A percentile compares a stretch with the other conserved stretches of the same genome.
These are phyloP conservation scores for Termitomyces sp. DNA, from an alignment of 768 basidiomycete genomes.

Conservation along the genomic window DNA sequence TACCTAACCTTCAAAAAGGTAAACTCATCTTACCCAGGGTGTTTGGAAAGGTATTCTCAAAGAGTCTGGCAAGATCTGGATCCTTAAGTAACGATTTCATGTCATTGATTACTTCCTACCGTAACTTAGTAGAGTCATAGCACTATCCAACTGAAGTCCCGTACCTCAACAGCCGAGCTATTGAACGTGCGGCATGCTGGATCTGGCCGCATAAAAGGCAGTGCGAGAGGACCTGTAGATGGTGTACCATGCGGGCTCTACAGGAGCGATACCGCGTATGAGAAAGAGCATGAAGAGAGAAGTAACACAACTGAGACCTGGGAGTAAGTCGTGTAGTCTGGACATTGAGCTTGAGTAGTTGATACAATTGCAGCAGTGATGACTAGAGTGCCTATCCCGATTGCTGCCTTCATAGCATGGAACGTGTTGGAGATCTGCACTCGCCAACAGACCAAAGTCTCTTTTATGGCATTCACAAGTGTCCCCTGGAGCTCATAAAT, in stretches of 20 bases:
- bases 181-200: constrained; percentile 72
- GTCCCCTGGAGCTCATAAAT: constrained; percentile 9
- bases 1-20: not conserved
- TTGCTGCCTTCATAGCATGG: constrained; percentile 16
- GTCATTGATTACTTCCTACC: constrained; percentile 65
- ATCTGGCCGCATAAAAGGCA: constrained; percentile 71
- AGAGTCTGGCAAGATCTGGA: constrained; percentile 70
- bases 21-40: constrained; percentile 50
- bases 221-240: constrained; percentile 52
- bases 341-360: constrained; percentile 39
- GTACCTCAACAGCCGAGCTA: constrained; percentile 68
- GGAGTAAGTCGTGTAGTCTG: constrained; percentile 57
- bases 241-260: constrained; percentile 55
- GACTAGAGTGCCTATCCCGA: constrained; percentile 16
- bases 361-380: constrained; percentile 21
- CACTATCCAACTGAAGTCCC: not conserved
- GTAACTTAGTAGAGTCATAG: not conserved
- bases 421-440: constrained; percentile 2
- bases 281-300: not conserved
- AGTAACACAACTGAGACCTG: constrained; percentile 28
- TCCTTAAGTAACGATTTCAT: constrained; percentile 70
- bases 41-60: constrained; percentile 81
- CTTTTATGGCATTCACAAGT: constrained; percentile 12
- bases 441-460: not conserved
- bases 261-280: not conserved